Evolutionary conservation across 2,329 filamentous ascomycete species (phyloP), one percentile per base, ranked within the genome.

Genomic region (Xylaria sp.): DNA sequence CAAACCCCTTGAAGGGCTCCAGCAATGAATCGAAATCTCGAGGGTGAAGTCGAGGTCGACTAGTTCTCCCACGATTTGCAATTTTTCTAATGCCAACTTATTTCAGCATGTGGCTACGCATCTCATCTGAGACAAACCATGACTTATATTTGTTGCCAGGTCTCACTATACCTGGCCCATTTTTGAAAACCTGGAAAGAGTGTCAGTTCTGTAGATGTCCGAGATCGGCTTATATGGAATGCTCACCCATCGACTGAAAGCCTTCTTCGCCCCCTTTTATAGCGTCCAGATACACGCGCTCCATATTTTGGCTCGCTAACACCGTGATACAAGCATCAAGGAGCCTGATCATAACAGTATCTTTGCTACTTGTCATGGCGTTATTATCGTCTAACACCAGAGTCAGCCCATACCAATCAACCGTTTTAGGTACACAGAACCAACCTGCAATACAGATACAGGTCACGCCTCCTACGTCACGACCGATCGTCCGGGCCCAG

Each of bases 361-460:
- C 79, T 57, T 77, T 74, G 37, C 76, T 76, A 57, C 75, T 78
- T 18, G 74, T 73, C 65, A 76, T 73, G 13, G 75, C 74, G 2
- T 74, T 71, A 61, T 78, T 73, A 16, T 77, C 76, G 52, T 80
- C 79, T 81, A 56, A 57, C 55, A 13, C 55, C 42, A 52, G n/a
- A 57, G 58, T 69, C 44, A 68, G 65, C 46, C 44, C 19, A 57
- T 57, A 58, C 39, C 34, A 34, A 39, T 48, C 54, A 46, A 51
- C 37, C 4, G 37, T 55, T 46, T 39, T 35, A 35, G 30, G 49
- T 62, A 53, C 30, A 39, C 54, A 50, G 10, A 19, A 76, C 80
- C 61, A 69, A 83, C 83, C 80, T 68, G 75, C 73, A 63, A 85
- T 79, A 70, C 80, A 85, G 55, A 86, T 80, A 69, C 83, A 86